phyloP scores from a whole-genome alignment of 495 filamentous ascomycete species.

The Patellaria atrata region DNA sequence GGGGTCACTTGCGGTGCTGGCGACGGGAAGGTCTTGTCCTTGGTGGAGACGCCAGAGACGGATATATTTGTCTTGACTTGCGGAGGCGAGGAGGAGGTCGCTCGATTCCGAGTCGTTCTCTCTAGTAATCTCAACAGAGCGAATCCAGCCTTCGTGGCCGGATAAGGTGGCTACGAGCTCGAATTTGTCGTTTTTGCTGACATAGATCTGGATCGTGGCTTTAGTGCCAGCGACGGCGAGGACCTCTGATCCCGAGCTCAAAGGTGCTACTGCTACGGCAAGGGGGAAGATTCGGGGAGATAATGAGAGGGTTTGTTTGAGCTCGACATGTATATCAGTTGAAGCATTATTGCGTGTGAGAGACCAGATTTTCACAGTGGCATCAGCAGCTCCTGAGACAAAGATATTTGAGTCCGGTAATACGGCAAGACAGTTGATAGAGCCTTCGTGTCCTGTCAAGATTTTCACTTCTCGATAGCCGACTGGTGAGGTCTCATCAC shows the following conservation, averaged over 20 bases:
- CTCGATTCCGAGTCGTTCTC: constrained; percentile 40
- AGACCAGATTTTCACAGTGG: constrained; percentile 64
- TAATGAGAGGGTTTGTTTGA: constrained; percentile 59
- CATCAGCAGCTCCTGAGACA: constrained; percentile 65
- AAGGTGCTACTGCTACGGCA: constrained; percentile 46
- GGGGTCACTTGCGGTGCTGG: constrained; percentile 29
- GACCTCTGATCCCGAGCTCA: constrained; percentile 41
- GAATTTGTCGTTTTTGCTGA: constrained; percentile 43
- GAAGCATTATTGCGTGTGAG: constrained; percentile 32
- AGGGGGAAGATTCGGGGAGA: constrained; percentile 70
- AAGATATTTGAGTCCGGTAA: constrained; percentile 41
- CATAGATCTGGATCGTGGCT: constrained; percentile 61
- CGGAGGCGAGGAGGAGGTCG: constrained; percentile 77
- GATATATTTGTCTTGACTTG: constrained; percentile 95
- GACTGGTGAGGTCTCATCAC: constrained; percentile 1
- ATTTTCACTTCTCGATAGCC: constrained; percentile 28
- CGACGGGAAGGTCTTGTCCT: constrained; percentile 45
- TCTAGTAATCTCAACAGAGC: constrained; percentile 60
- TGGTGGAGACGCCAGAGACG: constrained; percentile 78
- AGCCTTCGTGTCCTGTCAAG: constrained; percentile 48
- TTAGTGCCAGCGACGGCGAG: constrained; percentile 77
- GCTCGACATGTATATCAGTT: constrained; percentile 24
- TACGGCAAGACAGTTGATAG: constrained; percentile 66
- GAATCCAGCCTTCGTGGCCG: constrained; percentile 92
- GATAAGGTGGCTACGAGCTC: constrained; percentile 61